Evolutionary conservation across 805 yeast species (phyloP), one percentile per base, ranked within the genome.

Genomic region (Candida suzukii): DNA sequence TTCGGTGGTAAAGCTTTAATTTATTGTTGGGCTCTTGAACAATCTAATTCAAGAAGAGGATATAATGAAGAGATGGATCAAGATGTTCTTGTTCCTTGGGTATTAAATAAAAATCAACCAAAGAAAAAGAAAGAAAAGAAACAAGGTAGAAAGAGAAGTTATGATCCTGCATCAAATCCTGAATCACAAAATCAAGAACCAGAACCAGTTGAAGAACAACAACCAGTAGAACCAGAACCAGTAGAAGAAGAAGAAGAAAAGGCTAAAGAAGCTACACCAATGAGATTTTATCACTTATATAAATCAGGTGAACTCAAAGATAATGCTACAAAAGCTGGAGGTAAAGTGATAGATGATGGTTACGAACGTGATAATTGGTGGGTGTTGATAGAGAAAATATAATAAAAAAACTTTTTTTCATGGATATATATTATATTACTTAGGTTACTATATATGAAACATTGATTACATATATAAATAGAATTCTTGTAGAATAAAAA

Each of bases 1-100:
- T 41, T 47, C 0, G 78, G 78, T 0, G 96, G 95, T 1, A 74
- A 71, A 40, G 84, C 87, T 0, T 64, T 93, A 52, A 74, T 93
- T 8, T 93, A 91, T 58, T 95, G 95, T 40, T 93, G 99, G 99
- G 99, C 99, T 0, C 62, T 93, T 40, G 99, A 93, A 49, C 99
- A 93, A 60, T 84, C 81, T 43, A 73, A 70, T 20, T 84, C 95
- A 0, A 71, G 97, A 50, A 71, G 98, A 52, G 98, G 98, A 0
- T 93, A 88, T 64, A 80, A 83, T 48, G 90, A 80, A 50, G 95
- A 95, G 11, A 88, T 83, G 77, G 88, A 84, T 41, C 98, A 87
- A 58, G 99, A 93, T 57, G 85, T 91, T 1, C 63, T 93, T 52
- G 96, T 93, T 17, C 99, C 99, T 0, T 93, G 99, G 99, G 96